Base-by-base conservation (phyloP, 768 basidiomycete genomes). In the Rickenella mellea region DNA sequence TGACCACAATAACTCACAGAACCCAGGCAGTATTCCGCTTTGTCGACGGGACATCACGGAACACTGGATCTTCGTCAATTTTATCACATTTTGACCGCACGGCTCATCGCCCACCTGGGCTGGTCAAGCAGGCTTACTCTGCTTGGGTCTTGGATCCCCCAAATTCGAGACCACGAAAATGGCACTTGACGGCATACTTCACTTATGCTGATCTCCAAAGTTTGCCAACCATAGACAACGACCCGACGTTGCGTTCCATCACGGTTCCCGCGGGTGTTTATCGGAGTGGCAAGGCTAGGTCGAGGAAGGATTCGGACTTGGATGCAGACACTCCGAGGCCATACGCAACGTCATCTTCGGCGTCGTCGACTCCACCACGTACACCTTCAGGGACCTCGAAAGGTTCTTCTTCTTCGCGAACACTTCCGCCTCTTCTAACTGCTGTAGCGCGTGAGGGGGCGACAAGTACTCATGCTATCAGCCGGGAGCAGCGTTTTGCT, bases 41-140 rank as follows among this genome's bases (percentile, higher is more conserved):
- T 51, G 74, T 79, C 11, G 74, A 78, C 45, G 73, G 73, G 11
- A 69, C 70, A 27, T 66, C 73, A 39, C 67, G 71, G 29, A 65
- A 64, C 21, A 65, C 64, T 21, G 68, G 68, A 14, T 65, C 69
- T 8, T 74, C 71, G 17, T 69, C 76, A 27, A 72, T 76, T 5
- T 46, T 74, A 47, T 74, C 76, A 20, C 76, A 79, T 57, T 72
- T 71, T 51, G 75, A 76, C 50, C 66, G 76, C 25, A 68, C 70
- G 43, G 65, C 68, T 10, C 67, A 68, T 37, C 70, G 71, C 40
- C 74, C 77, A 38, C 51, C 65, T 10, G 78, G 78, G 17, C 64
- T 83, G 39, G 73, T 81, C 41, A 81, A 81, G 56, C 79, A 80
- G 54, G 76, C 79, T n/a, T 83, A 83, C 55, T 80, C 78, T 14